Percentiles rank a stretch among this genome's conserved stretches.
Conservation (phyloP, 2,329 filamentous ascomycete genomes). For the Diaporthe sp. region DNA sequence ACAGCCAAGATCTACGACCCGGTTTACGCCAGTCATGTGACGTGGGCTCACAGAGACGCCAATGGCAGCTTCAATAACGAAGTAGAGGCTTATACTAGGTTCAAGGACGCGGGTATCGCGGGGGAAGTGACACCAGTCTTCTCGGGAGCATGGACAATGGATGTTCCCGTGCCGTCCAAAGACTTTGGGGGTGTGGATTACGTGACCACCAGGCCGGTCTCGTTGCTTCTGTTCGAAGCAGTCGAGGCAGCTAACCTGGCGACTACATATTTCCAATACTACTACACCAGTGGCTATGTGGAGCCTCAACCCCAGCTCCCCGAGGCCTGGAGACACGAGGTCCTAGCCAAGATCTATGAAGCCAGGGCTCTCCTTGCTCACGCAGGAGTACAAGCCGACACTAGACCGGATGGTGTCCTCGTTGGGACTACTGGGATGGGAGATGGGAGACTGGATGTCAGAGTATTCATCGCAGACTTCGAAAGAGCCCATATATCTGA, state of each 20-base stretch:
- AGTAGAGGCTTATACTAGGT: background rate
- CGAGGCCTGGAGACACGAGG: background rate
- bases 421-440: background rate
- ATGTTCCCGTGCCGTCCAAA: background rate
- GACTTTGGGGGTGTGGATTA: background rate
- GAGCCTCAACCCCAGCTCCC: background rate
- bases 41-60: background rate
- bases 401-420: background rate
- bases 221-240: background rate
- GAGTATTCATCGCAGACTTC: background rate
- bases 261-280: background rate
- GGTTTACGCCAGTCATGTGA: background rate
- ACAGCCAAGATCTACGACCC: constrained; percentile 20
- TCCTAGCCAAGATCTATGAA: constrained; percentile 5
- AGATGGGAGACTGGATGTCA: background rate
- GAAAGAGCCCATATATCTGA: background rate
- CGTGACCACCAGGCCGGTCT: background rate
- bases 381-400: background rate
- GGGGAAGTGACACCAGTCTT: background rate
- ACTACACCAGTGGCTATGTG: background rate
- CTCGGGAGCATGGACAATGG: background rate
- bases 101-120: background rate
- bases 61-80: background rate
- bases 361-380: background rate
- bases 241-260: background rate